Evolutionary conservation across 1,284 basidiomycete genomes (phyloP).

Genomic region (Trametes hirsuta): DNA sequence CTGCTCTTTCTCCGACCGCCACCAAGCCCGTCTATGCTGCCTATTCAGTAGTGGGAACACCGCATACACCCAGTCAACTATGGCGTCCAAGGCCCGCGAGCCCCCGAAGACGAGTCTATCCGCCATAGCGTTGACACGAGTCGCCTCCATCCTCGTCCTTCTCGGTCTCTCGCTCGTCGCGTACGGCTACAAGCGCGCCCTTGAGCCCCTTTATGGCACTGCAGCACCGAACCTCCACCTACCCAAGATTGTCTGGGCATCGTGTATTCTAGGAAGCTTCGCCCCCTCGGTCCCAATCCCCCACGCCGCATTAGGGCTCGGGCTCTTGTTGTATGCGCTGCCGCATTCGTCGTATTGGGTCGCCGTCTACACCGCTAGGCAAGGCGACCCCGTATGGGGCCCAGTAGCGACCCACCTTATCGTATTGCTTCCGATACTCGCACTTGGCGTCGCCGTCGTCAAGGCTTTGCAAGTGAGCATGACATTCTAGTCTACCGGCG

Average conservation of each 20-base stretch:
- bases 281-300: conserved; percentile 37
- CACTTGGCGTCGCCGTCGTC: conserved; percentile 48
- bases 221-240: conserved; percentile 52
- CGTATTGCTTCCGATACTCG: conserved; percentile 59
- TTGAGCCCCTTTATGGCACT: conserved; percentile 62
- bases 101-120: conserved; percentile 16
- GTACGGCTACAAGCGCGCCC: conserved; percentile 55
- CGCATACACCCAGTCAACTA: conserved; percentile 1
- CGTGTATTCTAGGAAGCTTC: conserved; percentile 41
- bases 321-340: conserved; percentile 51
- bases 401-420: conserved; percentile 58
- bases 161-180: conserved; percentile 51
- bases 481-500: too few species aligned
- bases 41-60: conserved; percentile 3
- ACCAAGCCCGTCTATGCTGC: conserved; percentile 12
- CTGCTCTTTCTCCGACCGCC: conserved; percentile 1
- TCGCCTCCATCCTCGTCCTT: conserved; percentile 34
- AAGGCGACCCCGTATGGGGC: conserved; percentile 55
- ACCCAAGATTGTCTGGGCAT: conserved; percentile 45
- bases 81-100: conserved; percentile 20
- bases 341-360: conserved; percentile 68
- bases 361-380: conserved; percentile 57
- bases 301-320: conserved; percentile 43
- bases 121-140: conserved; percentile 28
- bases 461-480: conserved; percentile 46